Evolutionary conservation across 169 alveolate species (phyloP).

Genomic region (Toxoplasma gondii): DNA sequence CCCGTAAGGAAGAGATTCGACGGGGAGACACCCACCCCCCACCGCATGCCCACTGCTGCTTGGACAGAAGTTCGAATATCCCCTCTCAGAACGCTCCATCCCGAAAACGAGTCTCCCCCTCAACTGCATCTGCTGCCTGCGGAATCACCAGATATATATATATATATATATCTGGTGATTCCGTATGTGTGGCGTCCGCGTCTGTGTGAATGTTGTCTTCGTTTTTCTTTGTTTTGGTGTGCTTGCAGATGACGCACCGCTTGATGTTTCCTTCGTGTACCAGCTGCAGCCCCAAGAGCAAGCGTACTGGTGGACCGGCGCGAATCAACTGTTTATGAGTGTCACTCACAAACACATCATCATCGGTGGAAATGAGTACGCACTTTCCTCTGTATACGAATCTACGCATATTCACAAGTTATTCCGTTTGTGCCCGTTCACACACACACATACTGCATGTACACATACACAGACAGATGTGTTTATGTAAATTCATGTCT

Average conservation of each 20-base stretch:
- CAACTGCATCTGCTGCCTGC: neutral
- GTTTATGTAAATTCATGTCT: neutral
- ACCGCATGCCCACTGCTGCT: too few relatives aligned
- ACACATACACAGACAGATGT: too few relatives aligned
- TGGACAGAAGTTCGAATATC: too few relatives aligned
- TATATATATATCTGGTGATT: neutral
- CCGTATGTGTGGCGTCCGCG: neutral
- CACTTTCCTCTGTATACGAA: neutral
- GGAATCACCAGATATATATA: neutral
- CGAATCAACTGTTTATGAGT: conserved; percentile 16
- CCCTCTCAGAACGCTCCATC: too few relatives aligned
- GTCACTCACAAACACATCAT: conserved; percentile 24
- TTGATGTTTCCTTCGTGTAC: conserved; percentile 36
- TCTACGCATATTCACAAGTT: neutral
- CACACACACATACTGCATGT: too few relatives aligned
- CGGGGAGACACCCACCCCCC: neutral
- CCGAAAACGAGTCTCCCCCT: neutral
- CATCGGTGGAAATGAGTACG: conserved; percentile 52
- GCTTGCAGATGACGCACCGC: neutral
- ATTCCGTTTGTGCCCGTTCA: neutral
- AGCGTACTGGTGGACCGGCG: conserved; percentile 66
- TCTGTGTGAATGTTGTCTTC: neutral
- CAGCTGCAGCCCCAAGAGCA: conserved; percentile 41
- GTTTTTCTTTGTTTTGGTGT: neutral
- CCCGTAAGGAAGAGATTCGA: neutral